Evolutionary conservation across 352 stramenopile species (phyloP), one percentile per base, ranked within the genome.

Genomic region (Globisporangium carolinianum): DNA sequence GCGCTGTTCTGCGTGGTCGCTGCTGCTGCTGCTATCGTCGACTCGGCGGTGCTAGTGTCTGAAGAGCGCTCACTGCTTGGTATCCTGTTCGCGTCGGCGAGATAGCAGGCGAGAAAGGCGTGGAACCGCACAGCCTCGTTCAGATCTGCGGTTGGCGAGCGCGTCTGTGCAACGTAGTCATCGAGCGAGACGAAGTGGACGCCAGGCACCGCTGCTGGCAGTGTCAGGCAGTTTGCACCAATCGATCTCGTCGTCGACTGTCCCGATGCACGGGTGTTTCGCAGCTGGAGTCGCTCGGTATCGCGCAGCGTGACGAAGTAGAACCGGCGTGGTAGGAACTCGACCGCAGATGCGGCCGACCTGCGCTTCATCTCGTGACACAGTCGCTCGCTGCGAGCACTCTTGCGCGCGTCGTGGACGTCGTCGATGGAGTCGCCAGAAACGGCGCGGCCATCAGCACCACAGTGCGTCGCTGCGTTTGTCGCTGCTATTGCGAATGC

Each of bases 251-350:
- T 32, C 24, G 24, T 32, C 24, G 24, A 32, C 37, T 18, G 17
- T 5, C 38, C 18, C 2, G 45, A 1, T n/a, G 11, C 5, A 12
- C 11, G 10, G 43, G 0, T 6, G 15, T 35, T 8, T 36, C 54
- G 37, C 35, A 74, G 47, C 0, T 50, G 71, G 45, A 57, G 60
- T 12, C 55, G 60, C 9, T 61, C 53, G 38, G 67, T 71, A 45
- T 86, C 76, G 8, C 56, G 71, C 41, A 81, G 38, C 4, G 84
- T 55, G 36, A 86, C 51, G 7, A 87, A 70, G 59, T 76, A 90
- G 51, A 90, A 88, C 37, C 63, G 58, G 43, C 51, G 47, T 0
- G 76, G 71, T 11, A 83, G 55, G 53, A 90, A 86, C 65, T 87
- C 80, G 47, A 90, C 86, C 1, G 78, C 55, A 32, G 24, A 32